These are phyloP conservation scores for Berberis thunbergii DNA, from an alignment of 164 flowering plant genomes.

Conservation along the genomic window DNA sequence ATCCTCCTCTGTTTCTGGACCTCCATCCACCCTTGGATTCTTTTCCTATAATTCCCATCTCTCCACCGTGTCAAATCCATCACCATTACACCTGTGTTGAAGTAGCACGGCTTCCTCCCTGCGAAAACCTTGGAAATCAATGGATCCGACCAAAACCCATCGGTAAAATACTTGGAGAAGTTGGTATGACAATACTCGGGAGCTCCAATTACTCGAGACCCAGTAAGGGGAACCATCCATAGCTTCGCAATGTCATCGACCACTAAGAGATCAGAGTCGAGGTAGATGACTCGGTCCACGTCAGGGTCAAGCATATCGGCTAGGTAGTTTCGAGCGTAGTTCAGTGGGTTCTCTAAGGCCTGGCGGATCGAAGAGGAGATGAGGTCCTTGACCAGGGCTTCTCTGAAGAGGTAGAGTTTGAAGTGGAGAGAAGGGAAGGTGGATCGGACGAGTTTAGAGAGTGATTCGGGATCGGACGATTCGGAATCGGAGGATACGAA, in stretches of 20 bases:
- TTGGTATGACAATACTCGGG: slow-evolving; percentile 86
- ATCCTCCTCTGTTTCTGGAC: slow-evolving; percentile 54
- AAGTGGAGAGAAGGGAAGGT: slow-evolving; percentile 65
- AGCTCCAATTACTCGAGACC: slow-evolving; percentile 54
- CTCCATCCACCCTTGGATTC: slow-evolving; percentile 78
- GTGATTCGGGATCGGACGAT: background rate
- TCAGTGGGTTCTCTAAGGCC: slow-evolving; percentile 69
- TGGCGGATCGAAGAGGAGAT: slow-evolving; percentile 60
- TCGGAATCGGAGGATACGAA: slow-evolving; percentile 41
- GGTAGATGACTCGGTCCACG: slow-evolving; percentile 61
- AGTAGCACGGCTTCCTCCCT: slow-evolving; percentile 50
- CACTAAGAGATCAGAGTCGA: slow-evolving; percentile 65
- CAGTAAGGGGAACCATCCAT: slow-evolving; percentile 36
- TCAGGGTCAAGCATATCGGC: slow-evolving; percentile 48
- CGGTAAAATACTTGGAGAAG: slow-evolving; percentile 69
- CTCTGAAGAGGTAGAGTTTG: slow-evolving; percentile 54
- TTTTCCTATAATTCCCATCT: slow-evolving; percentile 39
- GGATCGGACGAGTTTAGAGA: slow-evolving; percentile 30
- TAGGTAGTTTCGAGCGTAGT: slow-evolving; percentile 66
- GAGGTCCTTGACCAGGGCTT: slow-evolving; percentile 34
- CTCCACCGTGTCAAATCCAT: slow-evolving; percentile 70
- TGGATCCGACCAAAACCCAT: slow-evolving; percentile 65
- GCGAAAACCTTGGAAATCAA: slow-evolving; percentile 30
- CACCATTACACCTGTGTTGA: slow-evolving; percentile 89
- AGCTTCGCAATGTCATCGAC: slow-evolving; percentile 67